These are phyloP conservation scores for Tetrahymena thermophila DNA, from an alignment of 73 alveolate species.

Conservation along the genomic window DNA sequence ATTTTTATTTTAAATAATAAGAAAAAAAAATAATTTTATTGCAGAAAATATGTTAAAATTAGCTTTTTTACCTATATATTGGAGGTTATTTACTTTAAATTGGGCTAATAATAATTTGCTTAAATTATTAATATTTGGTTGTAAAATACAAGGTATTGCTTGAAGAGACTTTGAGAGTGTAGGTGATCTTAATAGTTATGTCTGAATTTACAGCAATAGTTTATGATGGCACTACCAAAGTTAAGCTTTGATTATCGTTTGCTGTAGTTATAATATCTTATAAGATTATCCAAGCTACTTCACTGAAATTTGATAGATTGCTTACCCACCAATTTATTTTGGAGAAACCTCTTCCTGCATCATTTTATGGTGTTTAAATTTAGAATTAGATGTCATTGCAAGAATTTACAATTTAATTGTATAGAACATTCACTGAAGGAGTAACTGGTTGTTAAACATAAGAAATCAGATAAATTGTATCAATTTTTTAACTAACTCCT, in stretches of 20 bases:
- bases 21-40: too few relatives aligned
- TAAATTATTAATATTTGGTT: background rate
- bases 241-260: background rate
- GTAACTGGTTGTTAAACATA: background rate
- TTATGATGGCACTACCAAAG: background rate
- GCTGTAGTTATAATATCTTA: background rate
- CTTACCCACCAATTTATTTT: background rate
- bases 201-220: background rate
- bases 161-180: background rate
- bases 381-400: background rate
- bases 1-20: too few relatives aligned
- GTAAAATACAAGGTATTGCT: background rate
- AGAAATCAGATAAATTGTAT: background rate
- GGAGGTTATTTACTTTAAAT: background rate
- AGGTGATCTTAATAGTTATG: background rate
- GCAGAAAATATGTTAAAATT: too few relatives aligned
- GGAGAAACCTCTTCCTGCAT: background rate
- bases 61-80: background rate
- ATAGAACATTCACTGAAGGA: background rate
- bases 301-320: too few relatives aligned
- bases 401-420: background rate
- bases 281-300: too few relatives aligned
- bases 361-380: background rate
- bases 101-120: background rate
- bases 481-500: background rate